phyloP scores from a whole-genome alignment of 495 filamentous ascomycete species.

The Aspergillus cristatus region DNA sequence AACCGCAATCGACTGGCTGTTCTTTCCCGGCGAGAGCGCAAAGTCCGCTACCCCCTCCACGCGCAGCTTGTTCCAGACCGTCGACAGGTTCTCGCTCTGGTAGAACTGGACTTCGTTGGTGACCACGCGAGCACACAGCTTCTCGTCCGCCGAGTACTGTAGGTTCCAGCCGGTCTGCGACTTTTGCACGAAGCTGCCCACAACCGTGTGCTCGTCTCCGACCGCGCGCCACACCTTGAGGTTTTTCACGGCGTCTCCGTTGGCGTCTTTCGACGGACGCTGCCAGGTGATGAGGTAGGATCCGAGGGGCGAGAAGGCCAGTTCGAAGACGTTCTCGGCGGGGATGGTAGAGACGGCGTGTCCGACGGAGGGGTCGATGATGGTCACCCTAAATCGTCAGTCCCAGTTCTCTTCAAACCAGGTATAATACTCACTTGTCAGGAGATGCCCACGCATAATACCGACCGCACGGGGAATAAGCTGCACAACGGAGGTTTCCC shows the following conservation, averaged over 20 bases:
- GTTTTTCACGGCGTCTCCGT: conserved; percentile 88
- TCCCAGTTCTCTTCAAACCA: neutral
- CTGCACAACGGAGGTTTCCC: conserved; percentile 87
- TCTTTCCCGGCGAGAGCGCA: conserved; percentile 79
- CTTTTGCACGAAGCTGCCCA: conserved; percentile 90
- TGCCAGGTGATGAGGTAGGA: conserved; percentile 96
- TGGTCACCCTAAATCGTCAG: conserved; percentile 53
- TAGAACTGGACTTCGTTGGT: conserved; percentile 98
- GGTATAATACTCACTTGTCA: conserved; percentile 59
- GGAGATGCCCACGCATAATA: conserved; percentile 93
- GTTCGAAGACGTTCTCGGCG: conserved; percentile 77
- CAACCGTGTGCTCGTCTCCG: conserved; percentile 57
- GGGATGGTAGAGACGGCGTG: conserved; percentile 64
- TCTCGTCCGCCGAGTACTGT: conserved; percentile 91
- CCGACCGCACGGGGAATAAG: conserved; percentile 87
- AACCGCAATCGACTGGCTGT: conserved; percentile 74
- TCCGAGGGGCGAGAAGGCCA: conserved; percentile 87
- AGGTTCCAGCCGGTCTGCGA: conserved; percentile 93
- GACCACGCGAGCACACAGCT: conserved; percentile 82
- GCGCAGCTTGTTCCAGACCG: conserved; percentile 89
- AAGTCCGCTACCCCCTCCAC: conserved; percentile 89
- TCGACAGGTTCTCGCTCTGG: conserved; percentile 71
- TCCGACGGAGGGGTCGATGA: conserved; percentile 75
- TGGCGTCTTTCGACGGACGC: conserved; percentile 81
- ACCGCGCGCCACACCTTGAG: conserved; percentile 88